Evolutionary conservation across 257 asterid genomes (phyloP), one percentile per base, ranked within the genome.

Genomic region (Ligustrum vulgare): DNA sequence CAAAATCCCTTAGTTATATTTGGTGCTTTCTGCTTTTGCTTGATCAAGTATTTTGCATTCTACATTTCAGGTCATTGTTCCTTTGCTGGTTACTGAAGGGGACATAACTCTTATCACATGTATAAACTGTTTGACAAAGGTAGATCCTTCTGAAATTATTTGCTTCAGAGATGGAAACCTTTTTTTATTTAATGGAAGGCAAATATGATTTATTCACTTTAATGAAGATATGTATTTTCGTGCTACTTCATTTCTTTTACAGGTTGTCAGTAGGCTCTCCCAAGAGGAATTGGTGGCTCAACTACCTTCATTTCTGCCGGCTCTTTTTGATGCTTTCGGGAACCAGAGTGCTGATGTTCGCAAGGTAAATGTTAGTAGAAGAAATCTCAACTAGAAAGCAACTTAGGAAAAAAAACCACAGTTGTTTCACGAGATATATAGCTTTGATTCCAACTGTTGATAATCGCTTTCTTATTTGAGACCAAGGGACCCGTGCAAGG

Each of bases 61-160:
- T 72, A 70, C 15, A 7, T 73, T 81, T 83, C 90, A 95, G 98
- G 96, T 95, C 81, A 87, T 95, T 83, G 96, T 91, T 80, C 99
- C 99, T 33, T 87, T 93, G 83, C 91, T 95, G 65, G 97, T 86
- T 58, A 91, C 97, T 28, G 98, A 93, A 85, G 99, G 90, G 75
- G 99, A 93, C 84, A 90, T 85, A 88, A 93, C 96, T 81, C 96
- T 95, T 33, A 96, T 95, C 77, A 92, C 96, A 34, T 95, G 98
- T 88, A 87, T 93, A 76, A 95, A 93, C 87, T 93, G 98, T 89
- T 83, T 95, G 86, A 95, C 98, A 67, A 93, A 95, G 99, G 99
- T 95, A 86, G 63, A 66, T 43, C 22, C 51, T 51, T 47, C 43
- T 67, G 7, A 63, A 64, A 67, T 9, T 69, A 16, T 70, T 54